Percentiles rank a stretch among this genome's conserved stretches.
Conservation (phyloP, 2,329 filamentous ascomycete species). For the Drechslerella stenobrocha region DNA sequence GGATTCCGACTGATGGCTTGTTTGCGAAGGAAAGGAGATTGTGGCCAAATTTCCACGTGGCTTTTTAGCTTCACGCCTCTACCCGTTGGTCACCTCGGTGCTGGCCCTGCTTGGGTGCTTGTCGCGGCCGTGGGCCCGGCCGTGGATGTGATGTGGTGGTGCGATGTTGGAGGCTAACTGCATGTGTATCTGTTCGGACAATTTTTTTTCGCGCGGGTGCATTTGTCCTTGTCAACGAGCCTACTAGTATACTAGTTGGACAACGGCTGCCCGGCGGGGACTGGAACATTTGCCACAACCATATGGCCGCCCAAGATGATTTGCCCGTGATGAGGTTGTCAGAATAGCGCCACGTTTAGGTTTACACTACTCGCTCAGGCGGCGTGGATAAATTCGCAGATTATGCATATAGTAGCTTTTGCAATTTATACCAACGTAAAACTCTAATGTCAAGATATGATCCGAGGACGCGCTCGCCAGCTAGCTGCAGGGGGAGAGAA, state of each 20-base stretch:
- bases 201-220: conserved; percentile 9
- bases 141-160: background rate
- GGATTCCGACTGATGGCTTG: background rate
- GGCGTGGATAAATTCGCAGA: conserved; percentile 5
- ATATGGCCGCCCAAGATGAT: conserved; percentile 30
- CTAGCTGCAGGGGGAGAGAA: background rate
- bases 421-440: too few relatives aligned
- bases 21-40: background rate
- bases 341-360: conserved; percentile 34
- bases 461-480: too few relatives aligned
- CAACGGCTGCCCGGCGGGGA: background rate
- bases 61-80: conserved; percentile 42
- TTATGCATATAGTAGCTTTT: too few relatives aligned
- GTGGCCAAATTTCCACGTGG: conserved; percentile 46
- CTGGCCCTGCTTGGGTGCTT: background rate
- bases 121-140: background rate
- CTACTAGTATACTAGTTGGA: conserved; percentile 17
- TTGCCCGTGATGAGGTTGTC: conserved; percentile 15
- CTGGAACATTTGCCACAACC: conserved; percentile 40
- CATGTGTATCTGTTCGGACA: conserved; percentile 7
- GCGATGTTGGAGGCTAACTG: conserved; percentile 5
- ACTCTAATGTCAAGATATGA: too few relatives aligned
- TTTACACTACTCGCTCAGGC: too few relatives aligned
- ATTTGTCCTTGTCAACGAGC: conserved; percentile 21
- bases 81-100: conserved; percentile 21